These are phyloP conservation scores for Hypomontagnella monticulosa DNA, from an alignment of 495 filamentous ascomycete species.

Conservation along the genomic window DNA sequence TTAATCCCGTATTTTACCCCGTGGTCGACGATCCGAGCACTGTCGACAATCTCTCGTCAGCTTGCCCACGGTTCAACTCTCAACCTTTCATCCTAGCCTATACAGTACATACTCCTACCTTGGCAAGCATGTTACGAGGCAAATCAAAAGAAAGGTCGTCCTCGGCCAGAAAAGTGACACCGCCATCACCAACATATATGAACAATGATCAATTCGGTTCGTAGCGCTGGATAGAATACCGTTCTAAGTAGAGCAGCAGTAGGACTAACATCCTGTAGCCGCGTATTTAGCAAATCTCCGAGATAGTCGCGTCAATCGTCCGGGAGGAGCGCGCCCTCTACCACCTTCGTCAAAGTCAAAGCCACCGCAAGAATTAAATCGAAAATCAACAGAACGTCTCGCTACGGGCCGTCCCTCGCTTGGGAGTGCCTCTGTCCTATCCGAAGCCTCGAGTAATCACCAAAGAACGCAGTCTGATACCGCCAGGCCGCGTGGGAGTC, in stretches of 20 bases:
- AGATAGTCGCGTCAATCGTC: constrained; percentile 77
- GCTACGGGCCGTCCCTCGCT: constrained; percentile 47
- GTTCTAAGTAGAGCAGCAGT: constrained; percentile 25
- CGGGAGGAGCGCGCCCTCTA: constrained; percentile 81
- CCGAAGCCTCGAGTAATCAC: constrained; percentile 52
- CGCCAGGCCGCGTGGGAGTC: constrained; percentile 39
- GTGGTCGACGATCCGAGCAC: not conserved
- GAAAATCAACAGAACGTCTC: constrained; percentile 42
- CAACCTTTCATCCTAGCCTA: constrained; percentile 9
- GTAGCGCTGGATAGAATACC: constrained; percentile 46
- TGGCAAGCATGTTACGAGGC: constrained; percentile 37
- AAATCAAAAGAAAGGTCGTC: constrained; percentile 43
- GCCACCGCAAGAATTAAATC: constrained; percentile 5
- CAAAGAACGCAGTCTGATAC: constrained; percentile 49
- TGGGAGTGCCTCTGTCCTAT: constrained; percentile 50
- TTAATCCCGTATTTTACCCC: constrained; percentile 10
- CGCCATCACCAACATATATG: constrained; percentile 84
- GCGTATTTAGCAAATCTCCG: constrained; percentile 83
- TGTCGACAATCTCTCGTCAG: constrained; percentile 5
- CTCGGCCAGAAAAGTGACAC: constrained; percentile 67
- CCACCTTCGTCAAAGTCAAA: constrained; percentile 60
- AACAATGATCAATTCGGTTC: constrained; percentile 86
- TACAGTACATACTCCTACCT: constrained; percentile 6
- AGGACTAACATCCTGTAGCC: constrained; percentile 58
- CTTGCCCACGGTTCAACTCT: constrained; percentile 10